A percentile compares a stretch with the other conserved stretches of the same genome.
Evolutionary conservation across 768 basidiomycete species (phyloP).

Genomic region (Serpula lacrymans): DNA sequence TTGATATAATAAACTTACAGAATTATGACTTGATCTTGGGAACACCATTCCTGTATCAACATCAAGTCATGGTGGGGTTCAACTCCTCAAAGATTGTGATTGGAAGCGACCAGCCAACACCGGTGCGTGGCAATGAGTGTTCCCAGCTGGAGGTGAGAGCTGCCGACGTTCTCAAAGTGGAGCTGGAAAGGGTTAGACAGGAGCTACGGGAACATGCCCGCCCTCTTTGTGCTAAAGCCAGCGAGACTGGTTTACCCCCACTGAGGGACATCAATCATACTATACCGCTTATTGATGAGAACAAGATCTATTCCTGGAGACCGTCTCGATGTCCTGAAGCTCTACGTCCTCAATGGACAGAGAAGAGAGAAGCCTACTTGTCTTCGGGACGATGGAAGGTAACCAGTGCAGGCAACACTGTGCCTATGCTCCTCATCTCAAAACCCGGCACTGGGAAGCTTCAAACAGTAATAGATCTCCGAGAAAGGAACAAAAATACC

Average conservation of each 20-base stretch:
- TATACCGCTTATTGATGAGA: background rate
- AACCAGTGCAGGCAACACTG: constrained; percentile 20
- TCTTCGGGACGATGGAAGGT: constrained; percentile 27
- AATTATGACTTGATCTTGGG: constrained; percentile 31
- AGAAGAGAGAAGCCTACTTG: constrained; percentile 22
- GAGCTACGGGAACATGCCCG: constrained; percentile 14
- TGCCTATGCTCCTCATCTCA: too few relatives aligned
- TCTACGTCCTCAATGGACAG: constrained; percentile 6
- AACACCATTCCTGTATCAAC: constrained; percentile 18
- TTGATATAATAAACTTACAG: constrained; percentile 35
- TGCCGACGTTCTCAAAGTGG: constrained; percentile 10
- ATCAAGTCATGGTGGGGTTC: constrained; percentile 15
- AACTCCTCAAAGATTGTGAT: constrained; percentile 15
- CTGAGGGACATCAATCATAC: constrained; percentile 6
- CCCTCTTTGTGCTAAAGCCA: constrained; percentile 10
- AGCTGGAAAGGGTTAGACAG: constrained; percentile 13
- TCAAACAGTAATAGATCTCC: background rate
- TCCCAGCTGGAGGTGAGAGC: constrained; percentile 11
- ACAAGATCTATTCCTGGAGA: constrained; percentile 14
- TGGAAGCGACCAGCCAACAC: constrained; percentile 4
- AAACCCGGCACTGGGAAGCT: constrained; percentile 6
- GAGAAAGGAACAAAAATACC: constrained; percentile 14
- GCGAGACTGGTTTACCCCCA: too few relatives aligned
- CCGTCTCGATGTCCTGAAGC: constrained; percentile 21
- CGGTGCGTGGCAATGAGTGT: constrained; percentile 10